Conservation (phyloP, 331 rosid species). For the Malus hybrid region DNA sequence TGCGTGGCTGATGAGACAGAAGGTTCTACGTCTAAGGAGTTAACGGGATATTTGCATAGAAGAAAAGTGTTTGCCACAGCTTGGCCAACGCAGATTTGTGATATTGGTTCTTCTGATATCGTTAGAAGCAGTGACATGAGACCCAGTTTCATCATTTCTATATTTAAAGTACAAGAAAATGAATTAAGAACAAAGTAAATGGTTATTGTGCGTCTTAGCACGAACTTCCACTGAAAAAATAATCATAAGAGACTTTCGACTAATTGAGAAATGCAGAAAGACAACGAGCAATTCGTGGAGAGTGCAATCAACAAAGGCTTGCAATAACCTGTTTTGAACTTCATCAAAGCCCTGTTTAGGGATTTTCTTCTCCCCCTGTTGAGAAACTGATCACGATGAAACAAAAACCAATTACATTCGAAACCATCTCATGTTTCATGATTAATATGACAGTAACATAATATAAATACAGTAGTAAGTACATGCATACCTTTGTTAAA, state of each 20-base stretch:
- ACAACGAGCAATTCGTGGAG: neutral
- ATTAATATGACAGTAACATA: no score
- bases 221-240: no score
- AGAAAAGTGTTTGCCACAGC: conserved; percentile 35
- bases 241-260: neutral
- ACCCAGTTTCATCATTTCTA: conserved; percentile 69
- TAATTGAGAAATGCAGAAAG: neutral
- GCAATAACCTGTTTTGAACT: conserved; percentile 44
- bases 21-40: neutral
- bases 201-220: no score
- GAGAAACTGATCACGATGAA: conserved; percentile 24
- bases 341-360: conserved; percentile 37
- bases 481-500: conserved; percentile 26
- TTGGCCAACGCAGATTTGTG: conserved; percentile 46
- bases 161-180: neutral
- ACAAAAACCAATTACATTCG: neutral
- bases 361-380: conserved; percentile 37
- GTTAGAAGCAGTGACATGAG: conserved; percentile 52
- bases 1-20: conserved; percentile 11
- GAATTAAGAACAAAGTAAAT: neutral
- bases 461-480: neutral
- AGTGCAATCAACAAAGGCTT: neutral
- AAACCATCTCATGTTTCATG: no score
- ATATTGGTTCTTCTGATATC: conserved; percentile 40
- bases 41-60: conserved; percentile 32